Conservation (phyloP, 371 early-diverging fungal genomes). For the Saksenaea vasiformis region DNA sequence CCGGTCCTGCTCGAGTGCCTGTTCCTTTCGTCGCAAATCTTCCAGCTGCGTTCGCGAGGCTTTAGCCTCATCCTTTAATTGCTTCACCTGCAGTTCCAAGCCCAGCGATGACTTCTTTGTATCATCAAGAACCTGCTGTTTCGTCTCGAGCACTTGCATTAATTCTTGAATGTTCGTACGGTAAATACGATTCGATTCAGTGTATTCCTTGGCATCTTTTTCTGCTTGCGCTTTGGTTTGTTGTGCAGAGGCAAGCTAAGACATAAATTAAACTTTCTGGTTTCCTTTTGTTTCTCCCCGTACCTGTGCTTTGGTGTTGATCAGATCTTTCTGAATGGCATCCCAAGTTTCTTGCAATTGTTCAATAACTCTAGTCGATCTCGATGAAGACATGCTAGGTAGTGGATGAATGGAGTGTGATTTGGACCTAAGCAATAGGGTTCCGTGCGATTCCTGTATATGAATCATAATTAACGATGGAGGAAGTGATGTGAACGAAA, state of each 20-base stretch:
- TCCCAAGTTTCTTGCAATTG: constrained; percentile 21
- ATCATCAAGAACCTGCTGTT: constrained; percentile 40
- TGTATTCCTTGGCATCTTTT: constrained; percentile 32
- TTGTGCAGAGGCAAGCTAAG: constrained; percentile 27
- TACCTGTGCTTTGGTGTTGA: constrained; percentile 19
- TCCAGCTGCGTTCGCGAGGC: constrained; percentile 43
- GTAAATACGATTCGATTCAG: constrained; percentile 36
- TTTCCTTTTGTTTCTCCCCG: neutral
- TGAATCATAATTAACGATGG: neutral
- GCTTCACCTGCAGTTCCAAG: constrained; percentile 30
- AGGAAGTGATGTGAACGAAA: neutral
- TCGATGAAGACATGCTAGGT: constrained; percentile 11
- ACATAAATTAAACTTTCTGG: neutral
- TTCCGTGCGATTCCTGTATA: constrained; percentile 1
- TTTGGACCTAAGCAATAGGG: neutral
- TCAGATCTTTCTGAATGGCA: constrained; percentile 16
- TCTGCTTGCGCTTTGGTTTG: constrained; percentile 30
- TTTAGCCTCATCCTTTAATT: constrained; percentile 41
- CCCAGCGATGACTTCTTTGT: constrained; percentile 28
- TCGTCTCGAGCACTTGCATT: constrained; percentile 40
- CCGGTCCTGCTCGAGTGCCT: constrained; percentile 27
- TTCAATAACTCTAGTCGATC: constrained; percentile 24
- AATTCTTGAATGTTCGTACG: constrained; percentile 41
- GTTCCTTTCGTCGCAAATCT: constrained; percentile 29
- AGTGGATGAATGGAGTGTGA: constrained; percentile 4